Conservation (phyloP, 2,329 filamentous ascomycete species). For the Monilinia fructicola region DNA sequence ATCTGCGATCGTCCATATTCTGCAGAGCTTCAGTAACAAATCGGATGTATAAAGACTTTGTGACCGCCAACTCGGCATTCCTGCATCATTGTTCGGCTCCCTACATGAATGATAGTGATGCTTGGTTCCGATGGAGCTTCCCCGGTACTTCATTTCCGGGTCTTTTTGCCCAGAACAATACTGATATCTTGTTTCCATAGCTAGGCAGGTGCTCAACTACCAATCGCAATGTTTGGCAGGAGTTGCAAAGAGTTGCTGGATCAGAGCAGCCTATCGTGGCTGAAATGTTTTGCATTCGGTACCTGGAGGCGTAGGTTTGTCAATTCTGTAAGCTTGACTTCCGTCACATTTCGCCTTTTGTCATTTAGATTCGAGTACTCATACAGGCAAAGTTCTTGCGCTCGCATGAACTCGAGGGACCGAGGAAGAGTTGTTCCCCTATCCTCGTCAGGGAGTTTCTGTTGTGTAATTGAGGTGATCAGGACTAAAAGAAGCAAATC, state of each 20-base stretch:
- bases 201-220: background rate
- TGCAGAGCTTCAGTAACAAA: background rate
- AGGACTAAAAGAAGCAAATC: conserved; percentile 5
- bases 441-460: background rate
- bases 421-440: conserved; percentile 1
- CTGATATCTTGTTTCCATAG: background rate
- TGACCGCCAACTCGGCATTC: background rate
- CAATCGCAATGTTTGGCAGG: background rate
- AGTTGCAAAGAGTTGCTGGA: background rate
- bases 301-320: conserved; percentile 5
- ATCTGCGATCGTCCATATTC: conserved; percentile 1
- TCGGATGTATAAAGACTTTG: background rate
- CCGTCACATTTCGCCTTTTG: background rate
- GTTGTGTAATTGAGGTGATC: background rate
- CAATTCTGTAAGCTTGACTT: background rate
- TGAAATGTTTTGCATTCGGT: background rate
- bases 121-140: background rate
- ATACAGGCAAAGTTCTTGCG: background rate
- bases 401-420: background rate
- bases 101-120: background rate
- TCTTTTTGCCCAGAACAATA: background rate
- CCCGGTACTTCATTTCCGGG: too few species aligned
- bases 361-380: background rate
- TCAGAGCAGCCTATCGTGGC: background rate
- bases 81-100: background rate